A percentile compares a stretch with the other conserved stretches of the same genome.
Conservation (phyloP, 1,284 basidiomycete genomes). For the Tylopilus sp. region DNA sequence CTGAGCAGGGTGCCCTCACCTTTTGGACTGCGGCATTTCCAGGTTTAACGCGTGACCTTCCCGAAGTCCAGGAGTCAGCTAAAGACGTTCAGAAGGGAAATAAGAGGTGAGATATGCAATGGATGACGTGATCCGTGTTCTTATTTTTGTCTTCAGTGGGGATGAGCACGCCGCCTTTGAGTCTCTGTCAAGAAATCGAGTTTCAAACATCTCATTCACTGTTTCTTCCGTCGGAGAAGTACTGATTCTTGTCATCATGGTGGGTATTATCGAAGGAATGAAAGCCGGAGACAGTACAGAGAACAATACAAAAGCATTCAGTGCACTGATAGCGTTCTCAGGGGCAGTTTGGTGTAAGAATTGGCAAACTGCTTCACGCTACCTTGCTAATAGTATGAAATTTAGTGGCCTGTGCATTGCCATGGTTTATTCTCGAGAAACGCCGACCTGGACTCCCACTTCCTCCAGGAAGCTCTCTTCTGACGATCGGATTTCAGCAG, state of each 20-base stretch:
- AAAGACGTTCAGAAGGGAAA: slow-evolving; percentile 50
- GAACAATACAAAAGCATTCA: slow-evolving; percentile 84
- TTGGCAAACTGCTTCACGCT: neutral
- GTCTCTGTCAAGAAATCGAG: slow-evolving; percentile 79
- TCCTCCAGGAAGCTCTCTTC: slow-evolving; percentile 69
- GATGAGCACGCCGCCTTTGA: slow-evolving; percentile 71
- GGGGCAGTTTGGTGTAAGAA: slow-evolving; percentile 79
- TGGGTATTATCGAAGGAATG: slow-evolving; percentile 80
- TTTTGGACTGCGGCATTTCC: slow-evolving; percentile 92
- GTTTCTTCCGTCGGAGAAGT: slow-evolving; percentile 80
- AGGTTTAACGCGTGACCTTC: slow-evolving; percentile 77
- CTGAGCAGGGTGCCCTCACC: slow-evolving; percentile 71
- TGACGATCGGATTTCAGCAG: slow-evolving; percentile 80
- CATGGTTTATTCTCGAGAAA: slow-evolving; percentile 83
- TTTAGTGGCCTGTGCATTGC: slow-evolving; percentile 75
- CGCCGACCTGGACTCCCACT: slow-evolving; percentile 73
- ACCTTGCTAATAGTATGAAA: slow-evolving; percentile 3
- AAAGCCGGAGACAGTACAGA: slow-evolving; percentile 72
- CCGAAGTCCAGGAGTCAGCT: slow-evolving; percentile 70
- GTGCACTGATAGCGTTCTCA: slow-evolving; percentile 79
- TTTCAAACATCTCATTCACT: slow-evolving; percentile 84
- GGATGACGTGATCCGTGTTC: slow-evolving; percentile 1
- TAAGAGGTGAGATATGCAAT: slow-evolving; percentile 54
- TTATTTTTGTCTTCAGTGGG: slow-evolving; percentile 49
- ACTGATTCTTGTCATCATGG: slow-evolving; percentile 78